These are phyloP conservation scores for Pseudocercospora fijiensis DNA, from an alignment of 2,329 filamentous ascomycete genomes.

Conservation along the genomic window DNA sequence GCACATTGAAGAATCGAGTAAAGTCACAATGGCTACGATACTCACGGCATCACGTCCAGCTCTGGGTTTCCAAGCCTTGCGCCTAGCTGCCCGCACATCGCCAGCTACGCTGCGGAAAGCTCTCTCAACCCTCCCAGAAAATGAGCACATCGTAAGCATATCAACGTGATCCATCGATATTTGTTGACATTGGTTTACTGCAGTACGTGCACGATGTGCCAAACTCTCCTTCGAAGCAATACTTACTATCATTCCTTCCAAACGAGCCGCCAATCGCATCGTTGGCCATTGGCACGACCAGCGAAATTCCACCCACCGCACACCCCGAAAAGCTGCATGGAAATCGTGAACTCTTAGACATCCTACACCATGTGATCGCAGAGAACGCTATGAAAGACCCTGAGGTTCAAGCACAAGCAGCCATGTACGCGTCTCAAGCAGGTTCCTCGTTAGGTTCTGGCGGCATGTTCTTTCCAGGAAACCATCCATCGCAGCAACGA, in stretches of 20 bases:
- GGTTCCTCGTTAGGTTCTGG: slow-evolving; percentile 56
- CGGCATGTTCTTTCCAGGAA: slow-evolving; percentile 47
- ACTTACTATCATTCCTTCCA: slow-evolving; percentile 58
- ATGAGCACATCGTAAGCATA: slow-evolving; percentile 43
- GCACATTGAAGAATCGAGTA: neutral
- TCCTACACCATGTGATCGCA: slow-evolving; percentile 57
- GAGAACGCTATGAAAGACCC: slow-evolving; percentile 57
- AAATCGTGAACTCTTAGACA: slow-evolving; percentile 57
- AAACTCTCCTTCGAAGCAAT: slow-evolving; percentile 37
- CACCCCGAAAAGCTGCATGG: slow-evolving; percentile 54
- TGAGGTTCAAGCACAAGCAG: slow-evolving; percentile 57
- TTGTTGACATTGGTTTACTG: neutral
- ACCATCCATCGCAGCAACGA: slow-evolving; percentile 31
- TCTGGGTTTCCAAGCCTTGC: slow-evolving; percentile 26
- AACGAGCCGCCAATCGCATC: slow-evolving; percentile 54
- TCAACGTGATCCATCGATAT: slow-evolving; percentile 11
- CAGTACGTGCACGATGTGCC: slow-evolving; percentile 52
- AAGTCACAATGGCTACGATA: slow-evolving; percentile 16
- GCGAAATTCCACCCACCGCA: slow-evolving; percentile 54
- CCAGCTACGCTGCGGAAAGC: slow-evolving; percentile 28
- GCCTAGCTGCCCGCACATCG: slow-evolving; percentile 26
- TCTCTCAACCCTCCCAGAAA: slow-evolving; percentile 46
- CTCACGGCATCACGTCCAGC: slow-evolving; percentile 18
- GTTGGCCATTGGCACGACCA: slow-evolving; percentile 57
- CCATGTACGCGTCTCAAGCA: slow-evolving; percentile 59